Base-by-base conservation (phyloP, 2,329 filamentous ascomycete genomes). In the Trichoderma endophyticum region DNA sequence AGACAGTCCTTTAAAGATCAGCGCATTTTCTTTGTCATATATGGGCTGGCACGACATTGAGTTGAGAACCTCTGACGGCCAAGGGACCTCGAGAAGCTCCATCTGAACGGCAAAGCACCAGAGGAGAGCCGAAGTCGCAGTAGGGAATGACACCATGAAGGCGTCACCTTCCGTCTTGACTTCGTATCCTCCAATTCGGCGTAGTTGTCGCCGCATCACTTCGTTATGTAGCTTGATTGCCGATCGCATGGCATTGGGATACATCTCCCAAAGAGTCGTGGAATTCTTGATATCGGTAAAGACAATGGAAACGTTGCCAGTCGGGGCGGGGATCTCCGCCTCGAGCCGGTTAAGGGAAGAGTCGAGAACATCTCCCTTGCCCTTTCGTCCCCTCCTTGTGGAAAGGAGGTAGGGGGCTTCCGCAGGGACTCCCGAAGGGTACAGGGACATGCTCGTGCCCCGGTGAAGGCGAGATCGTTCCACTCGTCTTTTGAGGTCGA, bases 251-350 rank as follows among this genome's bases (percentile, higher is more conserved):
- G 96, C 95, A 73, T 92, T 92, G 0, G 95, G 94, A 79, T 95
- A 97, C 70, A 94, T 94, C 82, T 99, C 96, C 96, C 96, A 99
- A 7, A 99, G 85, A 51, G 93, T 90, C 1, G 96, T 99, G 28
- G 95, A 98, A 83, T 95, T 97, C 86, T 98, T 98, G 87, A 99
- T 99, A 84, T 99, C 96, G 0, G 96, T 99, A 80, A 99, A 99
- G 64, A 97, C 94, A 78, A 99, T 94, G 56, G 94, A 93, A 63
- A 98, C 90, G 77, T 97, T 93, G 61, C 95, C 95, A 1, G 91
- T 93, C 0, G 96, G 96, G 14, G 96, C 93, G 73, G 95, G 93
- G 64, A 98, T 95, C 82, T 97, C 95, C 68, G 92, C 91, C 75
- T 96, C 94, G 34, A 98, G 90, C 62, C 95, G 90, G 72, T 93